A percentile compares a stretch with the other conserved stretches of the same genome.
Conservation (phyloP, 2,329 filamentous ascomycete species). For the Fonsecaea pugnacius region DNA sequence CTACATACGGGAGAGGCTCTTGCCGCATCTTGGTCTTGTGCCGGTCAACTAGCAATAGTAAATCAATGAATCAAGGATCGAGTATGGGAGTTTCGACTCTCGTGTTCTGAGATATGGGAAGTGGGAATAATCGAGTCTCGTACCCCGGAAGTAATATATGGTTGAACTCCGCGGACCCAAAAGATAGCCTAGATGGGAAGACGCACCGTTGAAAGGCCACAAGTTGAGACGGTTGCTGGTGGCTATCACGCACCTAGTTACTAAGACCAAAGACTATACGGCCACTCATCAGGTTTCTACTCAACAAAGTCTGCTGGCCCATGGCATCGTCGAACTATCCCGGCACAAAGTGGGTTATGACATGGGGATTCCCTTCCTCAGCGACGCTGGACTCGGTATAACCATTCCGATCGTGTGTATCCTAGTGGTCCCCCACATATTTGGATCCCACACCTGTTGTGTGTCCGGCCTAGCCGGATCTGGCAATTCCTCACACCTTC, state of each 20-base stretch:
- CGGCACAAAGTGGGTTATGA: background rate
- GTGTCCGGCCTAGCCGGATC: background rate
- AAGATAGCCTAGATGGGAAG: too few relatives aligned
- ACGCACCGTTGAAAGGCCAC: too few relatives aligned
- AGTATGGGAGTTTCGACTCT: conserved; percentile 30
- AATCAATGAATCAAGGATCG: background rate
- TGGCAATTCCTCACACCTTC: background rate
- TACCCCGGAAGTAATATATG: too few relatives aligned
- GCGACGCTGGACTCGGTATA: too few relatives aligned
- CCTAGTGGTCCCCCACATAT: background rate
- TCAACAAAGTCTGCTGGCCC: too few relatives aligned
- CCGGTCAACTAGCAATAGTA: background rate
- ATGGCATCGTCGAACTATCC: too few relatives aligned
- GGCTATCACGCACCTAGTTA: too few relatives aligned
- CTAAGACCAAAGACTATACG: too few relatives aligned
- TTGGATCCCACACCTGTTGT: background rate
- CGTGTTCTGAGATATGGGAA: background rate
- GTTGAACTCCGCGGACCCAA: too few relatives aligned
- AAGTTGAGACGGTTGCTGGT: too few relatives aligned
- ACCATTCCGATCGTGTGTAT: background rate
- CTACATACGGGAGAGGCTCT: conserved; percentile 16
- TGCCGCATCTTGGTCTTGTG: conserved; percentile 38
- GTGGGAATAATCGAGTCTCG: background rate
- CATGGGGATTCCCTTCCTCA: background rate
- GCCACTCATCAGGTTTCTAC: too few relatives aligned